Base-by-base conservation (phyloP, 1,139 yeast genomes). In the Suhomyces anneliseae region DNA sequence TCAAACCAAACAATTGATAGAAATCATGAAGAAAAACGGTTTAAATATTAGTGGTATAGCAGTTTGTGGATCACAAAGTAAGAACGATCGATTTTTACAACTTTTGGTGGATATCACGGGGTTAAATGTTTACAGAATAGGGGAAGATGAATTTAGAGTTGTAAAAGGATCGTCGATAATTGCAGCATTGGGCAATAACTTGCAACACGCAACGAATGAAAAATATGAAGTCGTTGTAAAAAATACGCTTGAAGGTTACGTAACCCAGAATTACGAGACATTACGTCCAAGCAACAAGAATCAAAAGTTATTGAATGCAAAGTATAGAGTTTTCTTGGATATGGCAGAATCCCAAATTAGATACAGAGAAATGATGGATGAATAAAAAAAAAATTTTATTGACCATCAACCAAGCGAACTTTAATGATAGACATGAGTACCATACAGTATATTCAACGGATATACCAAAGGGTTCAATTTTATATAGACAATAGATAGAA, bases 1-100 rank as follows among this genome's bases (percentile, higher is more conserved):
- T 45, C 84, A 81, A 57, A 69, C 81, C 1, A 60, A 58, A 42
- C 74, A 73, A 42, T 63, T 79, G 27, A 47, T 75, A 1, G 62
- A 60, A 2, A 48, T 61, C 12, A 59, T 78, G n/a, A 43, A 46
- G 27, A 14, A 40, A 2, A 44, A 48, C 8, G 52, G 54, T 4
- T 49, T 55, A 0, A 55, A 58, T 10, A 58, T 77, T 1, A 50
- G 57, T 1, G 60, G 64, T 14, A 61, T 82, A 6, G 54, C 66
- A 4, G 60, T 80, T 1, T 68, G 76, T 52, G 86, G 86, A 4
- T 77, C 83, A 34, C 85, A 80, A 53, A 76, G 76, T 3, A 65
- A 70, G 39, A 82, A 81, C 53, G 19, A 33, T 9, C 60, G 83
- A 42, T 67, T 81, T 43, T 56, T 78, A 26, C 49, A 59, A 8